Base-by-base conservation (phyloP, 257 asterid genomes). In the Nicotiana benthamiana region DNA sequence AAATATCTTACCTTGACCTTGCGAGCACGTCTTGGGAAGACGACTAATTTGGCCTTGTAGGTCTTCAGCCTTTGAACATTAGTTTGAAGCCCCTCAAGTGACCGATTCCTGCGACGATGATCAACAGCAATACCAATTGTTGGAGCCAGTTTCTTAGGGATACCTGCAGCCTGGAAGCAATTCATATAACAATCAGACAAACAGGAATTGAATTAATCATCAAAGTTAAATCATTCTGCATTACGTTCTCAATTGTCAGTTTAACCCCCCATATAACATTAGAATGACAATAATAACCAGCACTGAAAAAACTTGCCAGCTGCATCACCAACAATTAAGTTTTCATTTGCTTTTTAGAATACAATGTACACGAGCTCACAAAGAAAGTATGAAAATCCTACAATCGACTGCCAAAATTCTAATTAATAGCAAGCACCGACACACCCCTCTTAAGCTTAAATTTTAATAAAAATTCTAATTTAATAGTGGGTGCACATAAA, bases 61-160 rank as follows among this genome's bases (percentile, higher is more conserved):
- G 94, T 89, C 87, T 92, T 92, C 54, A 92, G 84, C 74, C 97
- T 86, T 88, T 90, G 97, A 56, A 88, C 92, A 77, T 91, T 93
- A 40, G 90, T 54, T 82, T 93, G 96, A 36, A 93, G 83, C 10
- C 97, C 93, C 87, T 93, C 96, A 84, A 93, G 81, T 1, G 96
- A 93, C n/a, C 86, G 85, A 83, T 90, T 93, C 80, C 85, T 87
- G 6, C 96, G 92, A 4, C 94, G 82, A 76, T 93, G 96, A 81
- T 91, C 97, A 5, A 93, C 93, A 11, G 94, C 86, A 82, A 93
- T 87, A 60, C 97, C 97, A 60, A 93, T 80, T n/a, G 95, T 91
- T 59, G 97, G 94, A 65, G 93, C 97, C 51, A 89, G 91, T 80
- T 91, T 91, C 86, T 85, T 89, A 0, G 97, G 91, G 77, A 93